Evolutionary conservation across 1,284 basidiomycete genomes (phyloP), one percentile per base, ranked within the genome.

Genomic region (Salmacisia buchloeana): DNA sequence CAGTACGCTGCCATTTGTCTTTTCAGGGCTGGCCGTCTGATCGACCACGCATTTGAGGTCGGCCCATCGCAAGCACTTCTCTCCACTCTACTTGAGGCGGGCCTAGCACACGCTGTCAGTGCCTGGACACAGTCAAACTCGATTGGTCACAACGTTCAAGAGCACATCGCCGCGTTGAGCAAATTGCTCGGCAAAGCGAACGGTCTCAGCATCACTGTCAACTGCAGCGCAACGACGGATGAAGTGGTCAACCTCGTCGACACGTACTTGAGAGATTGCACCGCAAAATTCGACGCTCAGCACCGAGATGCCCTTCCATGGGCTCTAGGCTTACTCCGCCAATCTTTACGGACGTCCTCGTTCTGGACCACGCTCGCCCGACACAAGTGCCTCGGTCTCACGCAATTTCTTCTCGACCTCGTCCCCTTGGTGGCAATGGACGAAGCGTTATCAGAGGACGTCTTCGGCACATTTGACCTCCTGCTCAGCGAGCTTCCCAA

Each of bases 401-500:
- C 43, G 13, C 23, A 43, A 27, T 25, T 27, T 6, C 31, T 43
- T 23, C 23, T 60, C 18, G 27, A 15, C 29, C 31, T 35, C 35
- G 29, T 29, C 6, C 10, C 27, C 29, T 15, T 18, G 31, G 49
- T 54, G 3, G 49, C 49, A 5, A 54, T 54, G 27, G 27, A 54
- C 27, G 49, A 54, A 4, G 21, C 27, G 9, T 18, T 54, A 18
- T 31, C 34, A 3, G 34, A 34, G 34, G 13, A 38, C 33, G 46
- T 23, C 35, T 1, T 43, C 73, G 18, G 68, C 69, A 23, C 74
- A 71, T 31, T 57, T 77, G 9, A 72, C 66, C 70, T 65, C 54
- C 18, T 72, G 70, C 0, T 78, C 76, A 35, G 74, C 69, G 29
- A 75, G 65, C 43, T 65, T 71, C 13, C 69, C 68, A 49, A 63